A percentile compares a stretch with the other conserved stretches of the same genome.
phyloP scores from a whole-genome alignment of 1,139 yeast species.

The Lodderomyces theae region DNA sequence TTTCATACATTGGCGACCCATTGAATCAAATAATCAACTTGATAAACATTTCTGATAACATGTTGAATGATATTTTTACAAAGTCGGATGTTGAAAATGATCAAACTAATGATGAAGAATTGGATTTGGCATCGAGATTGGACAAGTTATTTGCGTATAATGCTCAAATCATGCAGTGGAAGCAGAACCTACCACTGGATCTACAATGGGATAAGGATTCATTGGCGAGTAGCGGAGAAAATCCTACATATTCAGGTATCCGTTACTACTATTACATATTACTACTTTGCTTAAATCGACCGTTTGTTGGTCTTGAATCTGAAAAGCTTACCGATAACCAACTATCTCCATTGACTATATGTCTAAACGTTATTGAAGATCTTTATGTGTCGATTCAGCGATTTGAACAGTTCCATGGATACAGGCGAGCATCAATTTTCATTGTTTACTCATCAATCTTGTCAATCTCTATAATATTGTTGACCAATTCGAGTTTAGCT shows the following conservation, averaged over 20 bases:
- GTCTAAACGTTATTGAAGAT: conserved; percentile 43
- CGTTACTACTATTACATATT: conserved; percentile 60
- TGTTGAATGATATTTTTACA: conserved; percentile 54
- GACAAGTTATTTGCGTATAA: conserved; percentile 42
- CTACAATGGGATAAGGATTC: conserved; percentile 47
- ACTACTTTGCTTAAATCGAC: conserved; percentile 55
- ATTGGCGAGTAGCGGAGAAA: conserved; percentile 44
- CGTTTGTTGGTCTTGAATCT: conserved; percentile 44
- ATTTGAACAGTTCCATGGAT: conserved; percentile 41
- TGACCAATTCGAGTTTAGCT: conserved; percentile 32
- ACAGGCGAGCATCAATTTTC: conserved; percentile 42
- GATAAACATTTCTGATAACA: conserved; percentile 51
- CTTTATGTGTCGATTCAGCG: conserved; percentile 36
- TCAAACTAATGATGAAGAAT: conserved; percentile 26
- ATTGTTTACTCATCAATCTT: conserved; percentile 49
- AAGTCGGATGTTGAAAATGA: conserved; percentile 26
- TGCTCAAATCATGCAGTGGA: conserved; percentile 51
- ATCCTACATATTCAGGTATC: conserved; percentile 50
- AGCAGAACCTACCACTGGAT: conserved; percentile 45
- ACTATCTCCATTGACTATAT: conserved; percentile 33
- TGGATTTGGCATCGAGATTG: conserved; percentile 36
- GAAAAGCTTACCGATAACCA: conserved; percentile 12
- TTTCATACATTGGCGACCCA: conserved; percentile 46
- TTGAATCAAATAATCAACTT: conserved; percentile 47
- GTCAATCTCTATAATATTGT: conserved; percentile 43